Percentiles rank a stretch among this genome's conserved stretches.
phyloP scores from a whole-genome alignment of 2,329 filamentous ascomycete species.

The Chrysosporium keratinophilum region DNA sequence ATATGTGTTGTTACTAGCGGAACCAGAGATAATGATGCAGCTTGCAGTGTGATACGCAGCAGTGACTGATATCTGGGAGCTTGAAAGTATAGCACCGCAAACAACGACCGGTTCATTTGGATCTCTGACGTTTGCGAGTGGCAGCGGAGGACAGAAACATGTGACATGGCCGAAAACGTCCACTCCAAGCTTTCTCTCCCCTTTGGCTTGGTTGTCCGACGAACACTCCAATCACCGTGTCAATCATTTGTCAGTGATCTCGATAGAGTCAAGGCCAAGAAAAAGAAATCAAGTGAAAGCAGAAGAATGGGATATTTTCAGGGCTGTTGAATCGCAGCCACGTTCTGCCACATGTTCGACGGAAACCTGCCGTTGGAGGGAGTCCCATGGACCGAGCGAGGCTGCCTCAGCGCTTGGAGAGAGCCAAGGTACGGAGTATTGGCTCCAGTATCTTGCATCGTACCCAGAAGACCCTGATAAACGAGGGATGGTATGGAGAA shows the following conservation, averaged over 20 bases:
- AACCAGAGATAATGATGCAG: no score
- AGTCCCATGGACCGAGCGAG: neutral
- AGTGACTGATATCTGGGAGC: neutral
- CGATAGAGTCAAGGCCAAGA: neutral
- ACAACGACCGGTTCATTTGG: neutral
- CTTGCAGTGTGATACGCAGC: no score
- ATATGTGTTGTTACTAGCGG: no score
- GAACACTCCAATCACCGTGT: neutral
- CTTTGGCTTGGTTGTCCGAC: neutral
- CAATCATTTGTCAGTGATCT: no score
- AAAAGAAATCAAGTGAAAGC: neutral
- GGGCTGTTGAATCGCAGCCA: neutral
- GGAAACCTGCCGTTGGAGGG: neutral
- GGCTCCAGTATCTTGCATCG: neutral
- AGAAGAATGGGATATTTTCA: neutral
- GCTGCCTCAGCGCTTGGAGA: constrained; percentile 4
- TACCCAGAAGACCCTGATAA: neutral
- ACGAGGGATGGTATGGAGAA: neutral
- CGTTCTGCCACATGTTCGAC: constrained; percentile 5
- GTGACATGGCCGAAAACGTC: constrained; percentile 8
- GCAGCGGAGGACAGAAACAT: neutral
- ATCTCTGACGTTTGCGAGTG: no score
- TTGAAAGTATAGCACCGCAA: neutral
- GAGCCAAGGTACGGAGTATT: neutral
- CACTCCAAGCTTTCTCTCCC: neutral